Conservation (phyloP, 495 filamentous ascomycete species). For the Letharia columbiana region DNA sequence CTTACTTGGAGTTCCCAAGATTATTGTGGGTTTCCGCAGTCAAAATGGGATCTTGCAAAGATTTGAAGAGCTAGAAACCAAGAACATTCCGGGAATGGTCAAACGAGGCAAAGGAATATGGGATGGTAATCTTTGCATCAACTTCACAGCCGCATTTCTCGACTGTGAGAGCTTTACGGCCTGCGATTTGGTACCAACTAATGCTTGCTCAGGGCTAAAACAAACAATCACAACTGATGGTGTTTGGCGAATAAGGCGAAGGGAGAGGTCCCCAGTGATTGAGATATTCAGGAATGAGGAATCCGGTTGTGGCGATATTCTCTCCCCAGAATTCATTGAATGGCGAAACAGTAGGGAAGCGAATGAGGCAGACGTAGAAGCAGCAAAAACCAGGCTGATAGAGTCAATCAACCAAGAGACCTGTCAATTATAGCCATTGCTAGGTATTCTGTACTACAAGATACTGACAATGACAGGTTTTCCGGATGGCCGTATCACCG, state of each 20-base stretch:
- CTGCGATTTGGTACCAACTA: conserved; percentile 8
- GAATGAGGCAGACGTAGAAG: neutral
- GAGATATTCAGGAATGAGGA: conserved; percentile 67
- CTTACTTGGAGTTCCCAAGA: conserved; percentile 76
- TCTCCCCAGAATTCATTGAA: conserved; percentile 65
- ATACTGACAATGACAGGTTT: neutral
- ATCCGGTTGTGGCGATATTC: conserved; percentile 62
- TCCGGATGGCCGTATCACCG: neutral
- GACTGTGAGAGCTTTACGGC: conserved; percentile 46
- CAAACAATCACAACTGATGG: conserved; percentile 58
- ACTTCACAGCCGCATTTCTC: conserved; percentile 69
- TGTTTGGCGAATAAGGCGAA: conserved; percentile 71
- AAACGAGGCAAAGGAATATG: conserved; percentile 58
- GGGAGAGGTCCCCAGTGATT: conserved; percentile 46
- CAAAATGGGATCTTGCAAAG: conserved; percentile 60
- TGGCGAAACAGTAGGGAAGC: conserved; percentile 46
- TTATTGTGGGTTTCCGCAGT: conserved; percentile 82
- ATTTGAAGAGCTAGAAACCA: conserved; percentile 70
- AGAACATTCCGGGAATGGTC: conserved; percentile 63
- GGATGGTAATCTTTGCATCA: conserved; percentile 88
- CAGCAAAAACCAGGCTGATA: conserved; percentile 7
- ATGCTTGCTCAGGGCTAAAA: conserved; percentile 49
- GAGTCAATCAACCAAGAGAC: neutral
- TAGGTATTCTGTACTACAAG: neutral
- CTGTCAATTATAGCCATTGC: neutral